These are phyloP conservation scores for Hyphodiscus sp. DNA, from an alignment of 2,329 filamentous ascomycete species.

Conservation along the genomic window DNA sequence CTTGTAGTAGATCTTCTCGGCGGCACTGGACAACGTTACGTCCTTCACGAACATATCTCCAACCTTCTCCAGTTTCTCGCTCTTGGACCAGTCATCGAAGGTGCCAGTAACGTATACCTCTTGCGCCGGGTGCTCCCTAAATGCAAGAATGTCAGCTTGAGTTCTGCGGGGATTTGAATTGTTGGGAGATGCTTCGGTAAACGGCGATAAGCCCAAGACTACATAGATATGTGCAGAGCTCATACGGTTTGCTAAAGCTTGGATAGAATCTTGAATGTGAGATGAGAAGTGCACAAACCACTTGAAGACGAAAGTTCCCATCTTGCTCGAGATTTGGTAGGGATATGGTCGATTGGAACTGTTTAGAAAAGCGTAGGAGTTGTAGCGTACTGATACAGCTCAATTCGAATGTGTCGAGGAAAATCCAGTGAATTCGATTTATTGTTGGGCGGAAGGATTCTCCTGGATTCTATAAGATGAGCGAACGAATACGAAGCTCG, in stretches of 20 bases:
- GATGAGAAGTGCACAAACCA: not conserved
- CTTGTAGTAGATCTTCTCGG: slow-evolving; percentile 88
- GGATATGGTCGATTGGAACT: not conserved
- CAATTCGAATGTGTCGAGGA: too few species aligned
- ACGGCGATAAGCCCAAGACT: not conserved
- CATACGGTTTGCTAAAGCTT: not conserved
- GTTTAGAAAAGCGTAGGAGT: not conserved
- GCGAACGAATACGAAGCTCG: too few species aligned
- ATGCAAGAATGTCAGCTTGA: slow-evolving; percentile 16
- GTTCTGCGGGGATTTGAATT: not conserved
- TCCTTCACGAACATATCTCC: slow-evolving; percentile 72
- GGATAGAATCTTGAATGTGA: not conserved
- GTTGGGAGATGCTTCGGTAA: not conserved
- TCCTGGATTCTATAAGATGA: too few species aligned
- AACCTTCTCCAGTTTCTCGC: slow-evolving; percentile 71
- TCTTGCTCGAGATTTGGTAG: not conserved
- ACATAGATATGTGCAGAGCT: not conserved
- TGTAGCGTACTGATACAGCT: not conserved
- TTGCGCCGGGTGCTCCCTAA: slow-evolving; percentile 76
- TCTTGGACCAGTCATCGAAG: slow-evolving; percentile 92
- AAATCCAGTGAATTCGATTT: too few species aligned
- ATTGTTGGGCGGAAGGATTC: too few species aligned
- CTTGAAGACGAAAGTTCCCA: not conserved
- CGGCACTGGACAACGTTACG: slow-evolving; percentile 60
- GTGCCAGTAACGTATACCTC: slow-evolving; percentile 91